phyloP scores from a whole-genome alignment of 2,329 filamentous ascomycete species.

The Ilyonectria destructans region DNA sequence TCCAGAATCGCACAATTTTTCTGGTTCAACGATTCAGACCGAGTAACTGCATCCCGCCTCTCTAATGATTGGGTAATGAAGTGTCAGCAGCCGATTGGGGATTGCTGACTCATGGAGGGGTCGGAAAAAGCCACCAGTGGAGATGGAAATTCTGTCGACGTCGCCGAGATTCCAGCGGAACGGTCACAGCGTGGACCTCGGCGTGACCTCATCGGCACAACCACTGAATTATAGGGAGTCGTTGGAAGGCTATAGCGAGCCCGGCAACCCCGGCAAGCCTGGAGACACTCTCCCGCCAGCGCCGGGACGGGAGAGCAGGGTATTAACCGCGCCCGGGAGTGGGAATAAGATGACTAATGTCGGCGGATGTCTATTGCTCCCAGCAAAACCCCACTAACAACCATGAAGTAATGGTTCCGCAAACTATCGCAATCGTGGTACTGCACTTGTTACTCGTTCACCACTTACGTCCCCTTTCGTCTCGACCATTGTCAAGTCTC shows the following conservation, averaged over 20 bases:
- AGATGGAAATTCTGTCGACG: conserved; percentile 20
- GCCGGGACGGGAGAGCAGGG: conserved; percentile 1
- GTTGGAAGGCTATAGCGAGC: neutral
- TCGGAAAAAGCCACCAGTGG: neutral
- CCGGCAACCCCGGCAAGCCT: conserved; percentile 4
- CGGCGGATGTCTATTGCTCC: conserved; percentile 26
- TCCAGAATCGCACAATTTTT: too few relatives aligned
- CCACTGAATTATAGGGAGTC: conserved; percentile 1
- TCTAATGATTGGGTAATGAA: conserved; percentile 16
- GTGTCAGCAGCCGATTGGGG: conserved; percentile 10
- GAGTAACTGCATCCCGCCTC: neutral
- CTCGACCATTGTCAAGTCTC: neutral
- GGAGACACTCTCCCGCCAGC: conserved; percentile 1
- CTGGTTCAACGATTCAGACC: too few relatives aligned
- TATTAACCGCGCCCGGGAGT: conserved; percentile 40
- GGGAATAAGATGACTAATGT: conserved; percentile 44
- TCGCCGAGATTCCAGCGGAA: conserved; percentile 27
- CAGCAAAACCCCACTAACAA: conserved; percentile 44
- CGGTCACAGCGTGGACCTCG: conserved; percentile 17
- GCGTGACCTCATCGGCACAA: conserved; percentile 3
- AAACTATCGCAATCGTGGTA: conserved; percentile 46
- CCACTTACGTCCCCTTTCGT: neutral
- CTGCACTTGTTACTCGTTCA: conserved; percentile 22
- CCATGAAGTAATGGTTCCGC: conserved; percentile 46
- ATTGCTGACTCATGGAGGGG: conserved; percentile 30